A percentile compares a stretch with the other conserved stretches of the same genome.
These are phyloP conservation scores for Myxozyma melibiosi DNA, from an alignment of 805 yeast genomes.

Conservation along the genomic window DNA sequence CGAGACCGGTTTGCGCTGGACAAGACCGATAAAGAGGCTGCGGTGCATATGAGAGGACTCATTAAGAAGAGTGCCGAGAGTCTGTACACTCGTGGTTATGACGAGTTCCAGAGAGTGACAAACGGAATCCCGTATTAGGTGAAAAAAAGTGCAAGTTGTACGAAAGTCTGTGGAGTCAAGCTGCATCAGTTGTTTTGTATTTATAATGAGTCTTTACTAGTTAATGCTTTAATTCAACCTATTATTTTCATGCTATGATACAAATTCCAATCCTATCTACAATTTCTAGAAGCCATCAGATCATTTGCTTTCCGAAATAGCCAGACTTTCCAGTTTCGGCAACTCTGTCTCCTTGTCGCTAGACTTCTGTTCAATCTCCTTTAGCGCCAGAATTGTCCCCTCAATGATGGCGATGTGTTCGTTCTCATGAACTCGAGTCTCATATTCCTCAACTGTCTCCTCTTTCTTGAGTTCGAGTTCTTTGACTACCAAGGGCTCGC, in stretches of 20 bases:
- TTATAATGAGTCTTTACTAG: too few relatives aligned
- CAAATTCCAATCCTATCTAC: background rate
- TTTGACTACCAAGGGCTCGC: conserved; percentile 83
- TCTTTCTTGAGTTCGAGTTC: conserved; percentile 70
- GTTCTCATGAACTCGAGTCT: conserved; percentile 72
- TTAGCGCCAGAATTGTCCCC: conserved; percentile 70
- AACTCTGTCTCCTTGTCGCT: background rate
- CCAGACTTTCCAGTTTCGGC: background rate
- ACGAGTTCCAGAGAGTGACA: conserved; percentile 93
- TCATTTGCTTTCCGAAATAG: background rate
- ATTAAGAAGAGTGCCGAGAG: conserved; percentile 83
- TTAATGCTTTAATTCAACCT: too few relatives aligned
- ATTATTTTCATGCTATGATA: background rate
- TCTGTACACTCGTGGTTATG: conserved; percentile 89
- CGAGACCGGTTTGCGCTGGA: conserved; percentile 76
- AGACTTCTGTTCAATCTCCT: conserved; percentile 29
- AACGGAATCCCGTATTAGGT: conserved; percentile 81
- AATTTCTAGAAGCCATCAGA: background rate
- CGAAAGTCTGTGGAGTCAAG: background rate
- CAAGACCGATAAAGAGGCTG: conserved; percentile 84
- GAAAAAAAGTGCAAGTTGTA: background rate
- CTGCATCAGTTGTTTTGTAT: too few relatives aligned
- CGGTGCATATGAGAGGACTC: conserved; percentile 70
- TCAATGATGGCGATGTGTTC: conserved; percentile 95
- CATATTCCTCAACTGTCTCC: conserved; percentile 80